phyloP scores from a whole-genome alignment of 306 rosid species.

The Quercus glauca region DNA sequence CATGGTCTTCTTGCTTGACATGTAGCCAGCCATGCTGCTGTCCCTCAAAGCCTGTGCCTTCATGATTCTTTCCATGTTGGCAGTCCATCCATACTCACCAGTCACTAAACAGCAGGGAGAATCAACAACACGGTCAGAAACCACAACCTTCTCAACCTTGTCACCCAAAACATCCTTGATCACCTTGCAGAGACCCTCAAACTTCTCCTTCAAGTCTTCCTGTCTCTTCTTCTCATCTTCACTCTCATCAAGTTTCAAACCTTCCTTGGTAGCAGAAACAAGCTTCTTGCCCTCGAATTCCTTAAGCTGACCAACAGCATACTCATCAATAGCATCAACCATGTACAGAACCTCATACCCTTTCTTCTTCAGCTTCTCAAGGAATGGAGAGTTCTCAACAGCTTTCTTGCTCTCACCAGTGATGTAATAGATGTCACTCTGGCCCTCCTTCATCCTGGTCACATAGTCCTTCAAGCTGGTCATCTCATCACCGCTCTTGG shows the following conservation, averaged over 20 bases:
- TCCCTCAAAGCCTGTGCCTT: constrained; percentile 94
- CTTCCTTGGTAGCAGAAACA: constrained; percentile 93
- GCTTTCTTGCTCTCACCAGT: constrained; percentile 96
- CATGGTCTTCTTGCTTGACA: constrained; percentile 97
- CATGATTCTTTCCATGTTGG: constrained; percentile 97
- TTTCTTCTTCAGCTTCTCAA: constrained; percentile 87
- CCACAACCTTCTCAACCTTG: constrained; percentile 84
- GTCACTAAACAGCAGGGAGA: constrained; percentile 96
- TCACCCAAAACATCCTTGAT: constrained; percentile 93
- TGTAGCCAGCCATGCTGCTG: constrained; percentile 90
- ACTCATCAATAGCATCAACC: constrained; percentile 96
- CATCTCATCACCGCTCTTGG: constrained; percentile 88
- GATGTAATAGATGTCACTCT: constrained; percentile 76
- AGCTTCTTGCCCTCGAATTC: constrained; percentile 91
- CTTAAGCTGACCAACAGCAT: constrained; percentile 88
- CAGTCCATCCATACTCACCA: constrained; percentile 95
- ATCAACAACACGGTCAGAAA: constrained; percentile 86
- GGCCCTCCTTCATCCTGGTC: constrained; percentile 98
- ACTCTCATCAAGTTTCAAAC: constrained; percentile 76
- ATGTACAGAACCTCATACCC: constrained; percentile 79
- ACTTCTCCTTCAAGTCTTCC: constrained; percentile 71
- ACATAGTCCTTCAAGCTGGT: constrained; percentile 92
- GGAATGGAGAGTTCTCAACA: constrained; percentile 91
- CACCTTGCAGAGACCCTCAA: constrained; percentile 82
- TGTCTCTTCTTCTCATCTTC: constrained; percentile 72